A percentile compares a stretch with the other conserved stretches of the same genome.
Conservation (phyloP, 2,329 filamentous ascomycete genomes). For the Acarospora socialis region DNA sequence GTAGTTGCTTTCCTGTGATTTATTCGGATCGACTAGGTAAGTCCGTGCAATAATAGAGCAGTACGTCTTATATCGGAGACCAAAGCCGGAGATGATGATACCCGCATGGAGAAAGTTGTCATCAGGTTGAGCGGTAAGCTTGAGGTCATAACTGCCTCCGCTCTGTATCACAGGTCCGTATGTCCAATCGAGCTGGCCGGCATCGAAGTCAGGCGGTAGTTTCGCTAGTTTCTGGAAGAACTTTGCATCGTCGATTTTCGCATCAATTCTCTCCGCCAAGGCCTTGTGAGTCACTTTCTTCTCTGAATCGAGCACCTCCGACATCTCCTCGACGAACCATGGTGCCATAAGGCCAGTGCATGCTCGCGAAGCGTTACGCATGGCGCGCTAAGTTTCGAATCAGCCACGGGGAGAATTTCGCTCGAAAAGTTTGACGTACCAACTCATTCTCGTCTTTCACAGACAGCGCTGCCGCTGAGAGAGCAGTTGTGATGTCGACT, state of each 20-base stretch:
- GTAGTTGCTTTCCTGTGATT: conserved; percentile 88
- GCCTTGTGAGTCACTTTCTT: conserved; percentile 89
- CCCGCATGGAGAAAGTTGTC: conserved; percentile 76
- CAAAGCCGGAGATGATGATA: conserved; percentile 84
- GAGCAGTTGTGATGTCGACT: conserved; percentile 67
- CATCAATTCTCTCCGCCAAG: conserved; percentile 73
- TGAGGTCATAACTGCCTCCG: conserved; percentile 86
- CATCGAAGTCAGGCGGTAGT: conserved; percentile 74
- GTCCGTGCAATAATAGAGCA: conserved; percentile 84
- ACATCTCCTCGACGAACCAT: conserved; percentile 98
- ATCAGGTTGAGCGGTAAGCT: conserved; percentile 63
- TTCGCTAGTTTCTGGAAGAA: conserved; percentile 81
- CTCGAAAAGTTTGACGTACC: conserved; percentile 26
- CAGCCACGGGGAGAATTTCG: conserved; percentile 7
- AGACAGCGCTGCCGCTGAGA: conserved; percentile 73
- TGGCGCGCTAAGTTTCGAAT: conserved; percentile 48
- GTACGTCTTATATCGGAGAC: conserved; percentile 90
- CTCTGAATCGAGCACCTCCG: conserved; percentile 83
- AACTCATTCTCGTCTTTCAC: conserved; percentile 93
- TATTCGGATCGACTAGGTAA: conserved; percentile 93
- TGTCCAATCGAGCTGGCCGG: conserved; percentile 83
- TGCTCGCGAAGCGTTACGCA: conserved; percentile 86
- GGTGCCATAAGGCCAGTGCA: conserved; percentile 90
- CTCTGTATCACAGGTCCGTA: conserved; percentile 85
- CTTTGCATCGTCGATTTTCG: conserved; percentile 82